Evolutionary conservation across 1,139 yeast genomes (phyloP).

Genomic region (Yamadazyma sp.): DNA sequence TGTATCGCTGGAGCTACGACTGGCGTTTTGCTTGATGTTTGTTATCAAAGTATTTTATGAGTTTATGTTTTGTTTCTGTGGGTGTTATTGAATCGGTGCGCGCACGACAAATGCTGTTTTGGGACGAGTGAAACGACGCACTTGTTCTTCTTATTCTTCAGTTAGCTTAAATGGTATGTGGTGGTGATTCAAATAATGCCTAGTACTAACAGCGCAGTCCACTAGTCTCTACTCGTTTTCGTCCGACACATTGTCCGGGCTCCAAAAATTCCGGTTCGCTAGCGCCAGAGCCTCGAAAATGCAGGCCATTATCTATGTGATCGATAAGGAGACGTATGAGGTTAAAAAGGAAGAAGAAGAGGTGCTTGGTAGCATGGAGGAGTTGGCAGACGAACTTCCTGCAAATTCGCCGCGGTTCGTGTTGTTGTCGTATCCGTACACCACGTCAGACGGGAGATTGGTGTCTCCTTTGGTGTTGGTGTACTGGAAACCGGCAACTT

Average conservation of each 20-base stretch:
- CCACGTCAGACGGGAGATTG: conserved; percentile 67
- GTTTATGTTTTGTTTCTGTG: conserved; percentile 3
- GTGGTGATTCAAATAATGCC: no score
- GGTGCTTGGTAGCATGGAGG: conserved; percentile 50
- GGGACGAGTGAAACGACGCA: not conserved
- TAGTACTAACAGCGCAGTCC: conserved; percentile 23
- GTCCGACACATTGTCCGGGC: conserved; percentile 58
- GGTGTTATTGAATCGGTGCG: conserved; percentile 3
- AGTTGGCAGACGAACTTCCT: conserved; percentile 73
- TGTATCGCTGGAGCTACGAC: no score
- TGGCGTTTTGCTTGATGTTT: no score
- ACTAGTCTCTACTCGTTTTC: conserved; percentile 59
- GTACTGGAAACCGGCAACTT: conserved; percentile 84
- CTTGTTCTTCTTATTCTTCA: not conserved
- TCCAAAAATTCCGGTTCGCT: conserved; percentile 70
- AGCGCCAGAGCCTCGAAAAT: conserved; percentile 64
- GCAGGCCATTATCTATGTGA: conserved; percentile 65
- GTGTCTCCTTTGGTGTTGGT: conserved; percentile 73
- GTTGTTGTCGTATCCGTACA: conserved; percentile 75
- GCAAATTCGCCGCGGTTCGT: conserved; percentile 79
- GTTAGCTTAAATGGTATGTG: not conserved
- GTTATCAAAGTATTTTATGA: no score
- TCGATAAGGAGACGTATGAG: conserved; percentile 58
- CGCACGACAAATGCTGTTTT: not conserved
- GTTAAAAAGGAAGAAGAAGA: conserved; percentile 50